Percentiles rank a stretch among this genome's conserved stretches.
Conservation (phyloP, 345 rosid species). For the Barbarea vulgaris region DNA sequence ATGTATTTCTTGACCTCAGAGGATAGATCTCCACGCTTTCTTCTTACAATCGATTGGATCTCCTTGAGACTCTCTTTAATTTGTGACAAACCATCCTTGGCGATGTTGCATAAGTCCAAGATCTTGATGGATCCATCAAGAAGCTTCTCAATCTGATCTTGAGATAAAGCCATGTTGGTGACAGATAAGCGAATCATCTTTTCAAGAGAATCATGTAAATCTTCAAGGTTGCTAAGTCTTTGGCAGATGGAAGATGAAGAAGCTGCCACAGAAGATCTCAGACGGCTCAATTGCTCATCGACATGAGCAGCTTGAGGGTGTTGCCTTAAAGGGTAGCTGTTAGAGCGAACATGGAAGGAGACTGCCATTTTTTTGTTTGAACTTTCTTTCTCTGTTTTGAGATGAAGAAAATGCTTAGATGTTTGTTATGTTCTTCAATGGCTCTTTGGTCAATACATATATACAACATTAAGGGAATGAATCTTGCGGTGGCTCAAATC, state of each 20-base stretch:
- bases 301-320: constrained; percentile 48
- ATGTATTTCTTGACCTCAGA: constrained; percentile 46
- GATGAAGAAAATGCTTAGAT: constrained; percentile 13
- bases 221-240: constrained; percentile 34
- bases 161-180: constrained; percentile 34
- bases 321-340: constrained; percentile 48
- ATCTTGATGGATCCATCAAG: constrained; percentile 47
- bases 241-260: constrained; percentile 38
- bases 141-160: constrained; percentile 42
- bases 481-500: constrained; percentile 5
- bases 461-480: neutral
- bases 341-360: constrained; percentile 52
- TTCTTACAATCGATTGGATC: constrained; percentile 42
- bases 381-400: constrained; percentile 10
- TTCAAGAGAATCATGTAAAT: constrained; percentile 43
- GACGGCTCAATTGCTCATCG: constrained; percentile 40
- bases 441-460: constrained; percentile 19
- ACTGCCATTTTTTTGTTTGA: constrained; percentile 50
- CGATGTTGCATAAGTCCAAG: constrained; percentile 41
- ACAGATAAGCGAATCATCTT: constrained; percentile 39
- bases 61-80: constrained; percentile 38
- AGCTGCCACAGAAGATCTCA: constrained; percentile 38
- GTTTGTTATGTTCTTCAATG: constrained; percentile 16
- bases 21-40: constrained; percentile 35
- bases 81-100: constrained; percentile 41